phyloP scores from a whole-genome alignment of 129 eudicot species.

The Flaveria bidentis region DNA sequence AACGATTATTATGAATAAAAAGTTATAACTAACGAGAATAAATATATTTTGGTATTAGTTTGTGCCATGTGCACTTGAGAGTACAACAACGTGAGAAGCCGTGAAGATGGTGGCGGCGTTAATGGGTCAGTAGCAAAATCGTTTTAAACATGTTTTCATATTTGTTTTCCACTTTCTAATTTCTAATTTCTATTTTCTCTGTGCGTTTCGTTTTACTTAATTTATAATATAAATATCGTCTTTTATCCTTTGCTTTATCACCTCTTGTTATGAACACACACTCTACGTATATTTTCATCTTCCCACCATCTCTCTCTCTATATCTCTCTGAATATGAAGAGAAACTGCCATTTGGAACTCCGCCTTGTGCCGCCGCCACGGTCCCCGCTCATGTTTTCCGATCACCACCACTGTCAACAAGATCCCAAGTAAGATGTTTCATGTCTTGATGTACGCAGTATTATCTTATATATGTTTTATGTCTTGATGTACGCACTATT shows the following conservation, averaged over 20 bases:
- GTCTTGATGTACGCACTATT: not conserved
- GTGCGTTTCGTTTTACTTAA: not conserved
- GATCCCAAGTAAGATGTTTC: slow-evolving; percentile 5
- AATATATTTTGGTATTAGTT: not conserved
- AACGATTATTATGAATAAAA: too few relatives aligned
- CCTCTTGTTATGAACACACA: not conserved
- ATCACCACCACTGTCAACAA: slow-evolving; percentile 21
- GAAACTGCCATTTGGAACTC: slow-evolving; percentile 69
- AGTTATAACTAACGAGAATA: too few relatives aligned
- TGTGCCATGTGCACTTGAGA: not conserved
- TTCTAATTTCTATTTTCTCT: not conserved
- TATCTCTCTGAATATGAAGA: slow-evolving; percentile 31
- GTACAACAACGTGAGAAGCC: not conserved
- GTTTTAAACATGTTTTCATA: not conserved
- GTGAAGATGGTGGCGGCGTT: not conserved
- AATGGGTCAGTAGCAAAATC: slow-evolving; percentile 6
- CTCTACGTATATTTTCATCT: too few relatives aligned
- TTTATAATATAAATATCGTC: not conserved
- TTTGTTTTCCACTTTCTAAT: not conserved
- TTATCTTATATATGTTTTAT: not conserved
- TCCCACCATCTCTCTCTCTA: not conserved
- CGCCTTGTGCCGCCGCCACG: slow-evolving; percentile 63
- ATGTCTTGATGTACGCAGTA: not conserved
- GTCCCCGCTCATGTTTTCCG: slow-evolving; percentile 34
- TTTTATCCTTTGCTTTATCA: not conserved